These are phyloP conservation scores for Gossypium australe DNA, from an alignment of 345 rosid species.

Conservation along the genomic window DNA sequence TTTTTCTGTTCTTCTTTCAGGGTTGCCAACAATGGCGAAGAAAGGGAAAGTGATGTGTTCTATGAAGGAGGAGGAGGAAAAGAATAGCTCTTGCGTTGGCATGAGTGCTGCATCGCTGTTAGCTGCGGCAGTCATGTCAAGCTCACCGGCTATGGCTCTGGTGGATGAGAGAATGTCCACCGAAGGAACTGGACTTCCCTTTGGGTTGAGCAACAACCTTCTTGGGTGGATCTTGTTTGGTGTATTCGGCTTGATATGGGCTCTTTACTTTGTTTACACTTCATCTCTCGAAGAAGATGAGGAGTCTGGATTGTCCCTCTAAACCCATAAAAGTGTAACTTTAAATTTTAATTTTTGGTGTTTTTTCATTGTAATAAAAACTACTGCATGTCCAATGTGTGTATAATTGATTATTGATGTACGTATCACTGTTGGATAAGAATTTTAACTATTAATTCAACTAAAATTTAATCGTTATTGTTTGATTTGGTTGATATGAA, in stretches of 20 bases:
- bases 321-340: not conserved
- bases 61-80: constrained; percentile 21
- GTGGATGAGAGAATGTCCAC: constrained; percentile 87
- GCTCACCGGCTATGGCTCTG: constrained; percentile 66
- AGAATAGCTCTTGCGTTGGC: constrained; percentile 29
- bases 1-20: constrained; percentile 22
- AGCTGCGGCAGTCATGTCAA: constrained; percentile 50
- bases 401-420: too few species aligned
- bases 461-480: too few species aligned
- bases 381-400: not conserved
- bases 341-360: not conserved
- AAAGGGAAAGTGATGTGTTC: constrained; percentile 61
- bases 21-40: constrained; percentile 53
- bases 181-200: constrained; percentile 94
- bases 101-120: constrained; percentile 36
- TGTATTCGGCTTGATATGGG: constrained; percentile 77
- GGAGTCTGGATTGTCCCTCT: constrained; percentile 90
- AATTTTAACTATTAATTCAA: too few species aligned
- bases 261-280: constrained; percentile 61
- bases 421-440: too few species aligned
- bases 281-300: constrained; percentile 72
- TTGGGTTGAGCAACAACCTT: constrained; percentile 92
- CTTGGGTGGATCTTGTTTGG: constrained; percentile 92
- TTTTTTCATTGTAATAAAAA: not conserved
- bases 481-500: too few species aligned